Conservation (phyloP, 257 asterid genomes). For the Ocimum tenuiflorum region DNA sequence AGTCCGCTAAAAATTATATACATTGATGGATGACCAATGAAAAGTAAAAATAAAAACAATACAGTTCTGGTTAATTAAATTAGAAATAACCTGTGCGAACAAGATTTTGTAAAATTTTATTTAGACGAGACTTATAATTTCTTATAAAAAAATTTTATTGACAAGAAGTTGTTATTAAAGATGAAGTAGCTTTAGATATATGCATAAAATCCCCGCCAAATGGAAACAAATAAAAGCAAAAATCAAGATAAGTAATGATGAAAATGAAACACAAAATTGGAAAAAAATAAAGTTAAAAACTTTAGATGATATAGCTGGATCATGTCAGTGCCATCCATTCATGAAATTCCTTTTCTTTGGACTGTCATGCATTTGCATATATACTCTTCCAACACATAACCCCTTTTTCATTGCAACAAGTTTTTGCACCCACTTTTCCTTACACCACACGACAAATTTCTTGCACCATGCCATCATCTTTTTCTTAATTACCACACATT, state of each 20-base stretch:
- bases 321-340: slow-evolving; percentile 43
- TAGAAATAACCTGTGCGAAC: too few species aligned
- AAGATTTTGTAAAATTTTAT: too few species aligned
- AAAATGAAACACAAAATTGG: neutral
- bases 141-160: too few species aligned
- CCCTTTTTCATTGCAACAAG: slow-evolving; percentile 27
- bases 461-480: slow-evolving; percentile 20
- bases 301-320: slow-evolving; percentile 17
- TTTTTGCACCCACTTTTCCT: slow-evolving; percentile 46
- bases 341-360: slow-evolving; percentile 28
- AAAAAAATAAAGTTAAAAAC: neutral
- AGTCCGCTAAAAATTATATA: too few species aligned
- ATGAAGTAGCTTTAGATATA: too few species aligned
- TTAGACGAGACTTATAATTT: too few species aligned
- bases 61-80: too few species aligned
- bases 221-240: neutral
- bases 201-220: neutral
- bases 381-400: slow-evolving; percentile 17
- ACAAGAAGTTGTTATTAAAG: too few species aligned
- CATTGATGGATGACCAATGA: too few species aligned
- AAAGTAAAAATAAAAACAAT: too few species aligned
- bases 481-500: slow-evolving; percentile 20
- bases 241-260: neutral
- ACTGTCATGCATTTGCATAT: slow-evolving; percentile 58
- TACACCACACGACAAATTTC: slow-evolving; percentile 40